Evolutionary conservation across 495 filamentous ascomycete genomes (phyloP), one percentile per base, ranked within the genome.

Genomic region (Lichenothelia convexa): DNA sequence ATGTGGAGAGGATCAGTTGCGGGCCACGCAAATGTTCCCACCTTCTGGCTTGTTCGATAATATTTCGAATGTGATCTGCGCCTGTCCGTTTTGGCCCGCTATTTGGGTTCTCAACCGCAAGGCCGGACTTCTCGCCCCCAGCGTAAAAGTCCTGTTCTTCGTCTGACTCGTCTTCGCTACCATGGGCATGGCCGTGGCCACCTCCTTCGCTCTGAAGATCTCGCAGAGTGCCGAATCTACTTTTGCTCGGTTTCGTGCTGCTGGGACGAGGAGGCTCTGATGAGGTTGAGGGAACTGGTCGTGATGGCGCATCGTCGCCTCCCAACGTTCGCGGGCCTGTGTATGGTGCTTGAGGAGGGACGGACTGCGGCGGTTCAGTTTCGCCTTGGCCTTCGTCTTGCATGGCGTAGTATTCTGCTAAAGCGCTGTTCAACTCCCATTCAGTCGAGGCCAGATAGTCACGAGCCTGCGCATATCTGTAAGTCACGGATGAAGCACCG

Each of bases 71-170:
- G 22, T 78, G 72, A 51, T 70, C 71, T 12, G 76, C 59, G 40
- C 40, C 40, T n/a, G n/a, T n/a, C n/a, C n/a, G n/a, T n/a, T n/a
- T n/a, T n/a, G n/a, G n/a, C n/a, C n/a, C n/a, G n/a, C n/a, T n/a
- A 17, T 69, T 63, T 0, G 89, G 89, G 51, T 95, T 86, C 53
- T 94, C 82, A 36, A 97, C 85, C 2, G 89, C 91, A 20, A 95
- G 59, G 4, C 86, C 91, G 17, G 86, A 93, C 60, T 97, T 97
- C 62, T 93, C 89, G 31, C 89, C 89, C 35, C 89, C 89, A 5
- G 89, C 79, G 53, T 91, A 97, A 33, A 93, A 67, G 52, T 94
- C 82, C 38, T 82, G 71, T 5, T 76, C 71, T 22, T 65, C 62
- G 18, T 73, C 68, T 21, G 75, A 70, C 29, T 77, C 65, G 3